Evolutionary conservation across 116 monocot species (phyloP).

Genomic region (Dioscorea cayenensis): DNA sequence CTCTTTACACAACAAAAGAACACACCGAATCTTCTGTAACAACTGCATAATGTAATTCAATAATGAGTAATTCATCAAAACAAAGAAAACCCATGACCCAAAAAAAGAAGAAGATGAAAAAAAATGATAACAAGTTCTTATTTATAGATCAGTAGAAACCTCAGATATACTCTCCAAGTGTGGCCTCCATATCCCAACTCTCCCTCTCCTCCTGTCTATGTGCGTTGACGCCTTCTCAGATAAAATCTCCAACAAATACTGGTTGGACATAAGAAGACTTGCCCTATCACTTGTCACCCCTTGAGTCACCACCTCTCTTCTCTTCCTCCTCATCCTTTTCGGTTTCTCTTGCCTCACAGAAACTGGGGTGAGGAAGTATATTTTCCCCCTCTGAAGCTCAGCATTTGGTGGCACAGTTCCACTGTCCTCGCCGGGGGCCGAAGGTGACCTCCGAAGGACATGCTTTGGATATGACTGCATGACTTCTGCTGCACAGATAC

Average conservation of each 20-base stretch:
- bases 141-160: constrained; percentile 23
- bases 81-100: background rate
- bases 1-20: too few relatives aligned
- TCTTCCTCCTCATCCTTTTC: constrained; percentile 21
- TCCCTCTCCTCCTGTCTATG: constrained; percentile 45
- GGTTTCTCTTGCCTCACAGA: constrained; percentile 9
- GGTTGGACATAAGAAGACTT: constrained; percentile 28
- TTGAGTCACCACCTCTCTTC: constrained; percentile 5
- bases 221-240: constrained; percentile 46
- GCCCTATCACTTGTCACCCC: constrained; percentile 7
- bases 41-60: too few relatives aligned
- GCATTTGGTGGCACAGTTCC: constrained; percentile 51
- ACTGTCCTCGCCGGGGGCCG: constrained; percentile 20
- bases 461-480: constrained; percentile 71
- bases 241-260: constrained; percentile 50
- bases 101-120: background rate
- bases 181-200: constrained; percentile 72
- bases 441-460: constrained; percentile 48
- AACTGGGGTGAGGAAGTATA: constrained; percentile 74
- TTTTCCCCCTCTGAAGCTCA: constrained; percentile 69
- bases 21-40: too few relatives aligned
- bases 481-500: constrained; percentile 49
- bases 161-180: constrained; percentile 79
- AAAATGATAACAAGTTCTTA: background rate
- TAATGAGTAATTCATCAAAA: too few relatives aligned